Percentiles rank a stretch among this genome's conserved stretches.
These are phyloP conservation scores for Tolypocladium endophyticum DNA, from an alignment of 2,329 filamentous ascomycete species.

Conservation along the genomic window DNA sequence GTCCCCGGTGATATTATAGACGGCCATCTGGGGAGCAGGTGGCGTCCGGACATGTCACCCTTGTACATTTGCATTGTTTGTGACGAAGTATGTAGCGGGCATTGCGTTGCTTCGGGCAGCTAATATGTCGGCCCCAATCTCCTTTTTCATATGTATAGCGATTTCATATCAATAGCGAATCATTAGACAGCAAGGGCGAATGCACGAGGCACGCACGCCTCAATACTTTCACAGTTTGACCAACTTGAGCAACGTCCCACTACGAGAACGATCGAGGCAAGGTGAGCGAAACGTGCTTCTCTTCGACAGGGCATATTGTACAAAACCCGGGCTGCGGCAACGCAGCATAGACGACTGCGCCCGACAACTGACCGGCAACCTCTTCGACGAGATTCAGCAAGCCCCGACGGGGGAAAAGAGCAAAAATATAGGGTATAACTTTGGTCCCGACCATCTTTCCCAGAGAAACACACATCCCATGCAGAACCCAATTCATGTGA, in stretches of 20 bases:
- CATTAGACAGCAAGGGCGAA: not conserved
- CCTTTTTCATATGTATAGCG: not conserved
- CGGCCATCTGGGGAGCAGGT: not conserved
- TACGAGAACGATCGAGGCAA: no score
- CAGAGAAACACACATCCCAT: not conserved
- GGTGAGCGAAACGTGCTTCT: not conserved
- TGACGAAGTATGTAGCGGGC: not conserved
- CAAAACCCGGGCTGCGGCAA: not conserved
- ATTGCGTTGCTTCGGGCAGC: not conserved
- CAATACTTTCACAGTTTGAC: not conserved
- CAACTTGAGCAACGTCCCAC: no score
- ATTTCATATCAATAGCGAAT: not conserved
- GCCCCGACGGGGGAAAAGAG: not conserved
- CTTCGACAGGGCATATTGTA: not conserved
- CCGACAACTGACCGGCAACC: not conserved
- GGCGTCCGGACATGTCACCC: not conserved
- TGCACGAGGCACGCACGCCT: not conserved
- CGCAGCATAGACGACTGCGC: not conserved
- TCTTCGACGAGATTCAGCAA: not conserved
- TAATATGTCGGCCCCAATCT: not conserved
- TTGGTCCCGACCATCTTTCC: not conserved
- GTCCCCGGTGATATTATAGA: not conserved
- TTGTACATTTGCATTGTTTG: not conserved
- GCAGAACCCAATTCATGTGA: not conserved
- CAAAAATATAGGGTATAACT: conserved; percentile 1